Evolutionary conservation across 768 basidiomycete genomes (phyloP).

Genomic region (Kwoniella shandongensis): DNA sequence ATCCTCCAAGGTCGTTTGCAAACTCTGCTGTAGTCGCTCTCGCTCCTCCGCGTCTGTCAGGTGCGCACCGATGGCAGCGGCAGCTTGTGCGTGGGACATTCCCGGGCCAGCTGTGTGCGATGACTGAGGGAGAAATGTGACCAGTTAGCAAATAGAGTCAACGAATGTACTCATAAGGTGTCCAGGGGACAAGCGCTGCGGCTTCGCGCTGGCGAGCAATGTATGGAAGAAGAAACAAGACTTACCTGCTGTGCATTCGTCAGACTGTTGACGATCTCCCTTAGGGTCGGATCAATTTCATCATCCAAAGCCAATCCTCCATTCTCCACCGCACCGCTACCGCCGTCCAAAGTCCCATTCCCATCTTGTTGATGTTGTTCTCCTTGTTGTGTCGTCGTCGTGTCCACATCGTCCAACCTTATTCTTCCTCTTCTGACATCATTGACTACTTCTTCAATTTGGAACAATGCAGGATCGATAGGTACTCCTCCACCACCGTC

Average conservation of each 20-base stretch:
- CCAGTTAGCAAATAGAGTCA: background rate
- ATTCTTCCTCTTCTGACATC: conserved; percentile 32
- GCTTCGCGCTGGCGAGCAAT: background rate
- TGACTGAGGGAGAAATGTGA: background rate
- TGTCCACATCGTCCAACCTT: conserved; percentile 13
- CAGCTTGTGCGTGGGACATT: conserved; percentile 28
- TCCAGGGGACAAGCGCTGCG: no score
- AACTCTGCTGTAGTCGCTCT: conserved; percentile 25
- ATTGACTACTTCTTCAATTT: conserved; percentile 38
- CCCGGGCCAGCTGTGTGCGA: conserved; percentile 7
- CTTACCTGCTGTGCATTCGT: conserved; percentile 46
- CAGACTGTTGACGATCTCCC: conserved; percentile 48
- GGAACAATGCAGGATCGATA: conserved; percentile 40
- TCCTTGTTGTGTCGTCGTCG: background rate
- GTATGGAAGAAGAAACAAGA: background rate
- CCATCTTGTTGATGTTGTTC: conserved; percentile 7
- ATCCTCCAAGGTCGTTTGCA: conserved; percentile 37
- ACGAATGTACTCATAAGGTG: background rate
- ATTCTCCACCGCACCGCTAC: background rate
- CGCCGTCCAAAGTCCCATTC: background rate
- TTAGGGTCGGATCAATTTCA: conserved; percentile 44
- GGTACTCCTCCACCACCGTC: background rate
- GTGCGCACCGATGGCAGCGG: conserved; percentile 30
- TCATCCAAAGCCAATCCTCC: conserved; percentile 16
- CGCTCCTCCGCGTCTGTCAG: conserved; percentile 31